Conservation (phyloP, 2,329 filamentous ascomycete species). For the Paecilomyces formosus region DNA sequence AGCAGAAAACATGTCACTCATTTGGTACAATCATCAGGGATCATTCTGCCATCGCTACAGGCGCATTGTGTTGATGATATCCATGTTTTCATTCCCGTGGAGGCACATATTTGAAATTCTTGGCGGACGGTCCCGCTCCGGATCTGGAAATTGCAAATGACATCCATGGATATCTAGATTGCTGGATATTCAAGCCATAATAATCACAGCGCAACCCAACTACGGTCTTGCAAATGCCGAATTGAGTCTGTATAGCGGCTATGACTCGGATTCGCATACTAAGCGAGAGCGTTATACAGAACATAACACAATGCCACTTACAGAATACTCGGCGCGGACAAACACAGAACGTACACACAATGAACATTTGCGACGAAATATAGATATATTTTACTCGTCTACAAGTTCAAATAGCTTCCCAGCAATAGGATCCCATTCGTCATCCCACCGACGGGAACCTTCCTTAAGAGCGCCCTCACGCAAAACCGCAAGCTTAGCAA, state of each 20-base stretch:
- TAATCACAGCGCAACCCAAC: too few species aligned
- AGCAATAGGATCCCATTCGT: conserved; percentile 83
- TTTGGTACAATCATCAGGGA: not conserved
- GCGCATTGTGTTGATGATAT: not conserved
- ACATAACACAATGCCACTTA: too few species aligned
- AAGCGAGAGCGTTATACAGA: too few species aligned
- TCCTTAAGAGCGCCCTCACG: conserved; percentile 66
- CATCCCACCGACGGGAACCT: conserved; percentile 74
- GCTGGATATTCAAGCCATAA: not conserved
- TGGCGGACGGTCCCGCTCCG: not conserved
- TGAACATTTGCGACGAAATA: not conserved
- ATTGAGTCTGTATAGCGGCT: too few species aligned
- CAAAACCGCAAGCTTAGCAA: conserved; percentile 51
- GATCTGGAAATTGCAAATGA: not conserved
- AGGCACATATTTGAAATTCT: not conserved
- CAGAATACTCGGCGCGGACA: too few species aligned
- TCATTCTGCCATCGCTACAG: not conserved
- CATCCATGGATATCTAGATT: not conserved
- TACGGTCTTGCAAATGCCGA: too few species aligned
- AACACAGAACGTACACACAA: too few species aligned
- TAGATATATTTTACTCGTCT: not conserved
- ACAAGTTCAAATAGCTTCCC: conserved; percentile 58
- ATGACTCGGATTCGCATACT: too few species aligned
- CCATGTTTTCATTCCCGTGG: not conserved
- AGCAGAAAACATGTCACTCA: not conserved